Percentiles rank a stretch among this genome's conserved stretches.
phyloP scores from a whole-genome alignment of 1,284 basidiomycete species.

The Marasmius fiardii region DNA sequence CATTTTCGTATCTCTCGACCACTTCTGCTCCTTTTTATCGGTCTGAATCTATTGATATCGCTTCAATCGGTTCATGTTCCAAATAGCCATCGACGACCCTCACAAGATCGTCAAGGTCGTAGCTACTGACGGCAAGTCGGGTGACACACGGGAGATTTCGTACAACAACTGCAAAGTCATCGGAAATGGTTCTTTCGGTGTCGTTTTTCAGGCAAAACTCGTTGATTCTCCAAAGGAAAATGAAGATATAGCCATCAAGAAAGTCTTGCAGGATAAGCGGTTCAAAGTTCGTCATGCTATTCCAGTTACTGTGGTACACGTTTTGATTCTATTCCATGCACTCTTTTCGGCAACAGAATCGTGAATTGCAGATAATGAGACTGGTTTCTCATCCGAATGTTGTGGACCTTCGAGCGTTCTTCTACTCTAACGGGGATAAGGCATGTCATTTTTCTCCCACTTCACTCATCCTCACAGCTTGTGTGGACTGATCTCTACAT shows the following conservation, averaged over 20 bases:
- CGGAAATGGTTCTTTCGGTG: constrained; percentile 98
- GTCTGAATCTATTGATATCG: constrained; percentile 25
- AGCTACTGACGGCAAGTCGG: constrained; percentile 93
- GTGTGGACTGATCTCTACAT: constrained; percentile 16
- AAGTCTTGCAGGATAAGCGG: constrained; percentile 98
- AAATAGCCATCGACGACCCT: constrained; percentile 87
- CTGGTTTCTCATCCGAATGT: constrained; percentile 98
- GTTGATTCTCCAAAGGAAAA: constrained; percentile 57
- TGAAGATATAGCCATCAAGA: constrained; percentile 98
- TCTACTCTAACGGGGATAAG: constrained; percentile 99
- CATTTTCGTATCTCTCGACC: constrained; percentile 12
- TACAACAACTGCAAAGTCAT: constrained; percentile 99
- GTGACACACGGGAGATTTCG: constrained; percentile 83
- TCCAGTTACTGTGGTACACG: constrained; percentile 14
- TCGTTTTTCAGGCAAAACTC: constrained; percentile 90
- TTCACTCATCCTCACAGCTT: constrained; percentile 10
- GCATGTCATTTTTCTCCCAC: constrained; percentile 38
- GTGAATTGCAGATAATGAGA: constrained; percentile 99
- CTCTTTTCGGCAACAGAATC: constrained; percentile 65
- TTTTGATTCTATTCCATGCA: constrained; percentile 7
- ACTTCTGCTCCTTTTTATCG: constrained; percentile 12
- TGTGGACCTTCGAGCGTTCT: constrained; percentile 96
- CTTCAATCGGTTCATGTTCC: constrained; percentile 29
- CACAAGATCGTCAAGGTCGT: constrained; percentile 93
- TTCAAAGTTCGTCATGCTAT: constrained; percentile 82